phyloP scores from a whole-genome alignment of 2,329 filamentous ascomycete species.

The Neurospora sp. region DNA sequence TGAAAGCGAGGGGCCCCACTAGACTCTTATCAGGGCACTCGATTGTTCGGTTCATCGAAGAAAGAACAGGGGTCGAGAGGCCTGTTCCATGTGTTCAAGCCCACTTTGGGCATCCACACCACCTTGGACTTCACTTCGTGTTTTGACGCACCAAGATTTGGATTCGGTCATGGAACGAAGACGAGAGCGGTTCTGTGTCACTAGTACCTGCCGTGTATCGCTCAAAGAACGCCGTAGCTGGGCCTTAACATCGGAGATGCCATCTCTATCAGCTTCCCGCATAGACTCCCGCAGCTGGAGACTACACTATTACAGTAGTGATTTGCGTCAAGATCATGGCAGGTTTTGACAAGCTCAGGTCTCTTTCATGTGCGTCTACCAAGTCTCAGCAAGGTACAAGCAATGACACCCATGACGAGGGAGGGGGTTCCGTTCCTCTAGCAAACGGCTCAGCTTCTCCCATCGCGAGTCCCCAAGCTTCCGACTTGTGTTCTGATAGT shows the following conservation, averaged over 20 bases:
- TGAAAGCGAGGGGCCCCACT: background rate
- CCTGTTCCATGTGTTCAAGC: background rate
- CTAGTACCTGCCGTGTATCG: background rate
- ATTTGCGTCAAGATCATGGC: background rate
- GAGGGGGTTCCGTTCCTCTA: background rate
- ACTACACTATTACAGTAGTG: background rate
- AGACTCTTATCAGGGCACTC: background rate
- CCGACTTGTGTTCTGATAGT: background rate
- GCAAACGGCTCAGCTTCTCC: background rate
- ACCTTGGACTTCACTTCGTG: background rate
- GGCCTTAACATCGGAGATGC: background rate
- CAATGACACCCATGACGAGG: background rate
- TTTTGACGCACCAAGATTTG: background rate
- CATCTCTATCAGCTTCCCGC: background rate
- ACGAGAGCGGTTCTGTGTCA: background rate
- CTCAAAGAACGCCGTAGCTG: background rate
- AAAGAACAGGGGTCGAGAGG: background rate
- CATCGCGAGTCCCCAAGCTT: background rate
- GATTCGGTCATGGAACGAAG: background rate
- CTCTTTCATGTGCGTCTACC: background rate
- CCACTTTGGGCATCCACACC: background rate
- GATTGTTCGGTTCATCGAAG: background rate
- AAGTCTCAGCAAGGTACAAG: background rate
- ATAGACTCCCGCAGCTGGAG: background rate
- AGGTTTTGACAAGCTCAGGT: background rate